Evolutionary conservation across 2,329 filamentous ascomycete species (phyloP), one percentile per base, ranked within the genome.

Genomic region (Fusarium sp.): DNA sequence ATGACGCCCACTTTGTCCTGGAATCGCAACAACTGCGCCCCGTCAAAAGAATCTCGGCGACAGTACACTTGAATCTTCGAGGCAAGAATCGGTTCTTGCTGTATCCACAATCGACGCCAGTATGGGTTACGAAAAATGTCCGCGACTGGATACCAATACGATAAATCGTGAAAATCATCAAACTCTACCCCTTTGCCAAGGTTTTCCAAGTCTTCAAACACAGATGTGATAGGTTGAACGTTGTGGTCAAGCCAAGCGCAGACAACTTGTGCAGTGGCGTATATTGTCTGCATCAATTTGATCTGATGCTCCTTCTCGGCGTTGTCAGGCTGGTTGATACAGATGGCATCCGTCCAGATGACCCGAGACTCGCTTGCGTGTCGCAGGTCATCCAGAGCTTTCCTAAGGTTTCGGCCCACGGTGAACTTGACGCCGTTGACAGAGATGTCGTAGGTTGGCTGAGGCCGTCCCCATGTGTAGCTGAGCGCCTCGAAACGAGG

Each of bases 341-440:
- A 69, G 25, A 69, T 58, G 38, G 63, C 63, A 50, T 69, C 67
- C 17, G 50, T 57, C 67, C 67, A 69, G 37, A 69, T 25, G 11
- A 59, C n/a, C 9, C 67, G n/a, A 10, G 40, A n/a, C 30, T 63
- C 35, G 17, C 27, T 32, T n/a, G 25, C 17, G n/a, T 12, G 33
- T 9, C 66, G 63, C 9, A 69, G 17, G 12, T 60, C 37, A 9
- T 69, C 63, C 0, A 69, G 47, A n/a, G 66, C 66, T 15, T 47
- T 45, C n/a, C 62, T 62, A 2, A 62, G 40, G 14, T 62, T 62
- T 15, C 20, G 22, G 8, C 59, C 59, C 0, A 50, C 15, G 17
- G 27, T 45, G 11, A 47, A 57, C 43, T 11, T 43, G 30, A 27
- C 45, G 6, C 12, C 59, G 33, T 60, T 33, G 6, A 63, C 37